Base-by-base conservation (phyloP, 805 yeast species). In the Danielia oregonensis region DNA sequence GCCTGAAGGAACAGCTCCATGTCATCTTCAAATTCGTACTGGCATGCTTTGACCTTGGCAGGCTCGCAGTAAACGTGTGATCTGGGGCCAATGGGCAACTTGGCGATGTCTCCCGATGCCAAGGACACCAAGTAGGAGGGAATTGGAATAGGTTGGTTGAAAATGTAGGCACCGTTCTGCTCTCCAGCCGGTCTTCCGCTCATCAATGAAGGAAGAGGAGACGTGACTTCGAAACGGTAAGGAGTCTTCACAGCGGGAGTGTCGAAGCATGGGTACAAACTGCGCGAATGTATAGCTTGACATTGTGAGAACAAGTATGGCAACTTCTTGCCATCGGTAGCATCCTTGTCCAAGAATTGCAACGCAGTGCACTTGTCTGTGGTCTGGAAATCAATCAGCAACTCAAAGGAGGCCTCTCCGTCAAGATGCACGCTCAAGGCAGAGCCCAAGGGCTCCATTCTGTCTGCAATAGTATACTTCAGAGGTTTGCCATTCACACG, bases 281-380 rank as follows among this genome's bases (percentile, higher is more conserved):
- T 76, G 51, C 96, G 73, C 5, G 95, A 93, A 53, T 88, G 96
- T 44, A 85, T 87, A 24, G 96, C 88, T 63, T 88, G 95, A 54
- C 94, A 76, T 61, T 88, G 96, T 8, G 96, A 86, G 57, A 87
- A 88, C 38, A 88, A 68, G 57, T 77, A 82, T 1, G 86, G 87
- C 17, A 69, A 68, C 26, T 72, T 73, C 41, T 79, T 75, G 12
- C 89, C 94, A 30, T 79, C 79, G 6, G 95, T 83, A 48, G 80
- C 84, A 34, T 70, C 77, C 23, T 80, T 78, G n/a, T 74, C 76
- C 34, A 88, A 64, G 79, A 93, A 88, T 59, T 88, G 96, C 40
- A 87, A 65, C 3, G 96, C 96, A 1, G 95, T 85, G 52, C 94
- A 82, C 15, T 76, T 57, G 5, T 65, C 62, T 2, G 96, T 87